Base-by-base conservation (phyloP, 2,329 filamentous ascomycete genomes). In the Pseudocercospora cruenta region DNA sequence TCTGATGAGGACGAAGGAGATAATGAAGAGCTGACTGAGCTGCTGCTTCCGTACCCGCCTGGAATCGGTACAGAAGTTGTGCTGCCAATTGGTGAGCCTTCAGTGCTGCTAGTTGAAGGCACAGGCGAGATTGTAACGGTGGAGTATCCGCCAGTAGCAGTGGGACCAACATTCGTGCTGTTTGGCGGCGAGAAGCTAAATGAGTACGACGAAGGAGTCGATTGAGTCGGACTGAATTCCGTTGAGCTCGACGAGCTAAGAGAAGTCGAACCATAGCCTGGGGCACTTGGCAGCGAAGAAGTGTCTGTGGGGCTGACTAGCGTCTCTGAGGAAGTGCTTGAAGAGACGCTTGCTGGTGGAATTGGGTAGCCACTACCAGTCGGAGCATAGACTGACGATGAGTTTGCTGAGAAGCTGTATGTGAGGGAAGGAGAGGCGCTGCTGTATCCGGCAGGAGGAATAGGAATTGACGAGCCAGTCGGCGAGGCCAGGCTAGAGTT, bases 291-390 rank as follows among this genome's bases (percentile, higher is more conserved):
- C 33, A 49, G 64, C 14, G 59, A 58, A 7, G 66, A 62, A 14
- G 39, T 62, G 24, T 60, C 63, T 1, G 63, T 68, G 47, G 67
- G 67, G 33, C 67, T 65, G 31, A 64, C 59, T 28, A 36, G 4
- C 12, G 33, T 36, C 33, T 57, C 63, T 31, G 66, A 61, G 9
- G 58, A 59, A 33, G 47, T 26, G 47, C 47, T 24, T 24, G 51
- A 55, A 19, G 60, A 43, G 19, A 39, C 26, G 36, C 22, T 61
- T 8, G 33, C 60, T 24, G 64, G 54, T 36, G 67, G 64, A 4
- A 62, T 45, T 43, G 67, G 62, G 9, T 64, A 54, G 19, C 65
- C 53, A n/a, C 62, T 64, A 14, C 65, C 61, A 43, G 36, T 33
- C 10, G 45, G 65, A 22, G 62, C 33, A 60, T 54, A 36, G 39